phyloP scores from a whole-genome alignment of 1,284 basidiomycete genomes.

The Wolfiporia cocos region DNA sequence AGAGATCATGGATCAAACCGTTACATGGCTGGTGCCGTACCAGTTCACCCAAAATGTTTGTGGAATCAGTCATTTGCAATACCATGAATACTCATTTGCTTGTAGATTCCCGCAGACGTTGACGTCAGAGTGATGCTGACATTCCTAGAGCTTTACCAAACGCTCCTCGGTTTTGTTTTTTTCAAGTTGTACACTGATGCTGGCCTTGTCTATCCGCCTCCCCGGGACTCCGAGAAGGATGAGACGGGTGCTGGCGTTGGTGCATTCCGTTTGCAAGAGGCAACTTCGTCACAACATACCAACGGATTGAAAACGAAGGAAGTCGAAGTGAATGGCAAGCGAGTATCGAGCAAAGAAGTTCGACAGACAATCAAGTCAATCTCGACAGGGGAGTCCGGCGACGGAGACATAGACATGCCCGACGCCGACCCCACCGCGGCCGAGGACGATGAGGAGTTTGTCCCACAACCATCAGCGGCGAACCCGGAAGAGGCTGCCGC shows the following conservation, averaged over 20 bases:
- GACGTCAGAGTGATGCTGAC: constrained; percentile 99
- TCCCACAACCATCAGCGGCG: constrained; percentile 58
- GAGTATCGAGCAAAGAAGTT: constrained; percentile 63
- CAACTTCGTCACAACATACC: constrained; percentile 26
- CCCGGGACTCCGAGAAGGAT: constrained; percentile 80
- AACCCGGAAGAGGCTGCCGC: constrained; percentile 44
- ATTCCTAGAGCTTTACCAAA: constrained; percentile 98
- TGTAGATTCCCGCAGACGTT: constrained; percentile 87
- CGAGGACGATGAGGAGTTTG: constrained; percentile 66
- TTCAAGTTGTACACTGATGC: constrained; percentile 98
- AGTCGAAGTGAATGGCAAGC: constrained; percentile 49
- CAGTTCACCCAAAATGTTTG: constrained; percentile 94
- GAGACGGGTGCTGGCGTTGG: constrained; percentile 88
- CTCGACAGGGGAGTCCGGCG: constrained; percentile 23
- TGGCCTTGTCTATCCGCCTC: constrained; percentile 92
- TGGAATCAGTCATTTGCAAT: constrained; percentile 7
- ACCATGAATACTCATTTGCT: constrained; percentile 7
- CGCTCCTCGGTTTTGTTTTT: constrained; percentile 90
- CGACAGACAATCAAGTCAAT: constrained; percentile 71
- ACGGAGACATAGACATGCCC: constrained; percentile 35
- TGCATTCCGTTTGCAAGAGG: constrained; percentile 78
- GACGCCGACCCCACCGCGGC: constrained; percentile 25
- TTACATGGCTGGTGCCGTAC: constrained; percentile 98
- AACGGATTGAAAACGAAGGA: constrained; percentile 32
- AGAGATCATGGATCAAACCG: constrained; percentile 86